Percentiles rank a stretch among this genome's conserved stretches.
These are phyloP conservation scores for Amniculicola lignicola DNA, from an alignment of 495 filamentous ascomycete genomes.

Conservation along the genomic window DNA sequence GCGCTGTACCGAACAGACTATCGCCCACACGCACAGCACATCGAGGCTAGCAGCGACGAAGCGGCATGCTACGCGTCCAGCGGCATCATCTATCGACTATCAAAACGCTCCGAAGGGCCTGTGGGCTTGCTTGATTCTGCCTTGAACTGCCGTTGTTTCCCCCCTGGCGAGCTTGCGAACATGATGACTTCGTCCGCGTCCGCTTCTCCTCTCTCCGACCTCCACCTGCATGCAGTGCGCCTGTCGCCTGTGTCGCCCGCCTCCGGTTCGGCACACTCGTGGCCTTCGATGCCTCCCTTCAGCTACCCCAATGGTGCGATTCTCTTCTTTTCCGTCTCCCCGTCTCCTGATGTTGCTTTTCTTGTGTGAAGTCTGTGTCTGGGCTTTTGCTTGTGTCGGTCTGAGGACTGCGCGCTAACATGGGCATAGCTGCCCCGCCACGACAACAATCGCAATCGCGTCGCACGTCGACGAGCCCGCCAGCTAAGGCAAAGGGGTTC, in stretches of 20 bases:
- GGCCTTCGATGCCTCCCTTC: conserved; percentile 18
- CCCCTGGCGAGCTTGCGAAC: not conserved
- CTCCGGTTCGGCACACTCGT: conserved; percentile 7
- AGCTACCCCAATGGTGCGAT: conserved; percentile 10
- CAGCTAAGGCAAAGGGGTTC: conserved; percentile 6
- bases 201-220: not conserved
- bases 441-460: not conserved
- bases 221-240: not conserved
- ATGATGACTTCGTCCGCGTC: not conserved
- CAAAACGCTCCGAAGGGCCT: too few species aligned
- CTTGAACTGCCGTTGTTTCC: not conserved
- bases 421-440: not conserved
- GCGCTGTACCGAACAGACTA: too few species aligned
- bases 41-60: too few species aligned
- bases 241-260: not conserved
- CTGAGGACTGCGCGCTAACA: conserved; percentile 3
- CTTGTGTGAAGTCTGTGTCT: conserved; percentile 2
- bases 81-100: too few species aligned
- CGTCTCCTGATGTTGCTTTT: not conserved
- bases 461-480: not conserved
- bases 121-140: not conserved
- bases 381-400: not conserved
- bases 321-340: not conserved
- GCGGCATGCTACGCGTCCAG: too few species aligned
- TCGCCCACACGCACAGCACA: too few species aligned